Evolutionary conservation across 305 asterid species (phyloP).

Genomic region (Fraxinus sp.): DNA sequence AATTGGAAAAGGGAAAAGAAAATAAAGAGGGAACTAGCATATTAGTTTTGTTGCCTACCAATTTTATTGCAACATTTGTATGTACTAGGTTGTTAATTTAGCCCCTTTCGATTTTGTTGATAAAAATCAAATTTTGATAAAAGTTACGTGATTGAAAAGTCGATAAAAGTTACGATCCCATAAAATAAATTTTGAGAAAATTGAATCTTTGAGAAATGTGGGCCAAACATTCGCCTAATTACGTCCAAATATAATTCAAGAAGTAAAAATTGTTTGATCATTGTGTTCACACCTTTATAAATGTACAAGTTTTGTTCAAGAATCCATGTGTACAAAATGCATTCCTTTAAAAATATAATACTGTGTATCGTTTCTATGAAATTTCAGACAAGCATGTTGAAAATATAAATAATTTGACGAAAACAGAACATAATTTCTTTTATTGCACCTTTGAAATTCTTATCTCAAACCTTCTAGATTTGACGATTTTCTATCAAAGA

Average conservation of each 20-base stretch:
- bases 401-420: background rate
- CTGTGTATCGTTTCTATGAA: background rate
- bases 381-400: background rate
- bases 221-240: background rate
- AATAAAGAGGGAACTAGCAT: background rate
- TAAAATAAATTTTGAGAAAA: too few relatives aligned
- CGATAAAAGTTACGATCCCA: too few relatives aligned
- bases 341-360: too few relatives aligned
- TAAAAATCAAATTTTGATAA: background rate
- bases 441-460: background rate
- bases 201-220: background rate
- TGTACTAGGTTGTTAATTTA: background rate
- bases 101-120: background rate
- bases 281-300: background rate
- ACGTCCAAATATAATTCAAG: background rate
- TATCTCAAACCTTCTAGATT: background rate
- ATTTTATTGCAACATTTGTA: background rate
- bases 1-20: background rate
- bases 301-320: background rate
- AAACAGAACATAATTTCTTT: background rate
- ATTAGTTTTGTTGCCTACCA: background rate
- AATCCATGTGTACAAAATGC: background rate
- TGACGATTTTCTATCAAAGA: slow-evolving; percentile 11
- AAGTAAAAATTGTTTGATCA: background rate
- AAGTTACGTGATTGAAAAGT: too few relatives aligned